A percentile compares a stretch with the other conserved stretches of the same genome.
Evolutionary conservation across 1,284 basidiomycete genomes (phyloP).

Genomic region (Hortiboletus rubellus): DNA sequence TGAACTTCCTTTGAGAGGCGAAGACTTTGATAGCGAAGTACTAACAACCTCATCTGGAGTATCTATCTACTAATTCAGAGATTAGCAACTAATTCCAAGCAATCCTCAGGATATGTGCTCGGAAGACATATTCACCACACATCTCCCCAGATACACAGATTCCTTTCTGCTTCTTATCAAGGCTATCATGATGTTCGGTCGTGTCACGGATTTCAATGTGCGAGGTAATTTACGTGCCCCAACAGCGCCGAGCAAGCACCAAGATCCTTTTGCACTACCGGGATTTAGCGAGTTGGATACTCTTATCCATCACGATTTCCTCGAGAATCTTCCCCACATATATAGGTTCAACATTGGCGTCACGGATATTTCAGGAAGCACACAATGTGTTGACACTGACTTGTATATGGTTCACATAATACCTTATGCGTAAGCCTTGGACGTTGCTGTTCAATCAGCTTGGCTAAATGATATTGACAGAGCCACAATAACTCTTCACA

Average conservation of each 20-base stretch:
- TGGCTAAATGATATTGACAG: conserved; percentile 39
- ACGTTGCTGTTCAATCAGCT: conserved; percentile 4
- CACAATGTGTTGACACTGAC: conserved; percentile 68
- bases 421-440: conserved; percentile 67
- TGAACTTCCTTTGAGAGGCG: conserved; percentile 68
- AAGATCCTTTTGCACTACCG: conserved; percentile 63
- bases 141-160: conserved; percentile 75
- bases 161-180: conserved; percentile 77
- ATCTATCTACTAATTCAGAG: conserved; percentile 9
- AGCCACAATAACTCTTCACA: conserved; percentile 81
- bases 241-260: conserved; percentile 59
- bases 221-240: conserved; percentile 63
- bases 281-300: conserved; percentile 69
- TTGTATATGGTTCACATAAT: conserved; percentile 81
- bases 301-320: conserved; percentile 63
- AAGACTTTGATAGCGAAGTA: conserved; percentile 75
- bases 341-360: conserved; percentile 64
- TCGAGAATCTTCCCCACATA: conserved; percentile 64
- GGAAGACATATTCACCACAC: conserved; percentile 62
- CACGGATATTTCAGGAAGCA: conserved; percentile 50
- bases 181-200: conserved; percentile 77
- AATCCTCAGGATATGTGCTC: conserved; percentile 71
- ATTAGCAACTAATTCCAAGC: conserved; percentile 54
- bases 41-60: conserved; percentile 6
- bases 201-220: conserved; percentile 79